phyloP scores from a whole-genome alignment of 2,329 filamentous ascomycete species.

The Colletotrichum sp. region DNA sequence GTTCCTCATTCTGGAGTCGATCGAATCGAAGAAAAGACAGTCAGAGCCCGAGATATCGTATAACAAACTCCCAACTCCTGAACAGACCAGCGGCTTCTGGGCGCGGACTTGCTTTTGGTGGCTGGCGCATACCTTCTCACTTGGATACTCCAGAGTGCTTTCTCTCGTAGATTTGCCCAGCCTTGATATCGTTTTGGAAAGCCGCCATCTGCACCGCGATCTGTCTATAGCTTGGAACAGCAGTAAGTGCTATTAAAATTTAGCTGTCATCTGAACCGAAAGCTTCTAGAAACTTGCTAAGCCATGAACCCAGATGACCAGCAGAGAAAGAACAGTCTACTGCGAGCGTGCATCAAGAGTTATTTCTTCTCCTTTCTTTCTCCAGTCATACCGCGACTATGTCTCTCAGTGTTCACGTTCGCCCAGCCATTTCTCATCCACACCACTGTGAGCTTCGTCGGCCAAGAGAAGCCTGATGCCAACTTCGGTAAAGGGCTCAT shows the following conservation, averaged over 20 bases:
- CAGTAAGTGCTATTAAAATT: background rate
- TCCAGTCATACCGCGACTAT: constrained; percentile 27
- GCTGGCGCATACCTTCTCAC: background rate
- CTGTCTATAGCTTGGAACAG: constrained; percentile 13
- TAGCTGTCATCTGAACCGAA: background rate
- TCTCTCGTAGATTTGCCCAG: background rate
- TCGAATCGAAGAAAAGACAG: background rate
- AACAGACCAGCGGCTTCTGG: constrained; percentile 14
- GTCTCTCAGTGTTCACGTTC: constrained; percentile 31
- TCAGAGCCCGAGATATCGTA: background rate
- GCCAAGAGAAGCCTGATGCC: constrained; percentile 5
- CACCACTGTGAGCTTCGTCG: constrained; percentile 24
- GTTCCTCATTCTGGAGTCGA: background rate
- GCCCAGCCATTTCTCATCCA: constrained; percentile 34
- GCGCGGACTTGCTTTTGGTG: constrained; percentile 9
- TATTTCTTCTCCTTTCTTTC: constrained; percentile 23
- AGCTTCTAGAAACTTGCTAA: background rate
- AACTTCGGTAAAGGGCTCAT: constrained; percentile 31
- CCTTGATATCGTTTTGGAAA: background rate
- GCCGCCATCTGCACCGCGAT: background rate
- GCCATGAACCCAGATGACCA: constrained; percentile 19
- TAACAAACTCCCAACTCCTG: background rate
- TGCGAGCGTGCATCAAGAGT: constrained; percentile 14
- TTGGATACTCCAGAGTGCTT: background rate
- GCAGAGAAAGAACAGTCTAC: constrained; percentile 16